phyloP scores from a whole-genome alignment of 164 flowering plant genomes.

The Kalanchoe fedtschenkoi region DNA sequence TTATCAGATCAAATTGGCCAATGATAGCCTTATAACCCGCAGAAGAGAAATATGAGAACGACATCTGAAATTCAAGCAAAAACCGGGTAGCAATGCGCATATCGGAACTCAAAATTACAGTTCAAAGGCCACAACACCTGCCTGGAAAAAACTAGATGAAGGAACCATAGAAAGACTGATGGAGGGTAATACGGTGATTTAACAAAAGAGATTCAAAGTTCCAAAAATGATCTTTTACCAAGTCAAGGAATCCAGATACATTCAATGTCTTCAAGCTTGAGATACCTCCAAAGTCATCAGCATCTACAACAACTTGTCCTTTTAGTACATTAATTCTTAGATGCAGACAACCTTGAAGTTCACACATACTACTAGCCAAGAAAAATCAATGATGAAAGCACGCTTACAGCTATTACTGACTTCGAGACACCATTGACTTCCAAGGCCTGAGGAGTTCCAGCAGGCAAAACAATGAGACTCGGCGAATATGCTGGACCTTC shows the following conservation, averaged over 20 bases:
- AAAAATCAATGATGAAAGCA: neutral
- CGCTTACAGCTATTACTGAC: neutral
- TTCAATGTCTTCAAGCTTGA: neutral
- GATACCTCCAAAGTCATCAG: slow-evolving; percentile 1
- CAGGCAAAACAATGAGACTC: too few relatives aligned
- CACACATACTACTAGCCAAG: neutral
- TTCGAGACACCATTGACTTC: neutral
- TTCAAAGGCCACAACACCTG: too few relatives aligned
- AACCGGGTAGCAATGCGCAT: too few relatives aligned
- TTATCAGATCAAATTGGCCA: too few relatives aligned
- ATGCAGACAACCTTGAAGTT: slow-evolving; percentile 1
- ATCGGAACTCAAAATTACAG: too few relatives aligned
- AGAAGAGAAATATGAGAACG: too few relatives aligned
- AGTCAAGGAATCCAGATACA: neutral
- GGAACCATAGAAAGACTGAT: too few relatives aligned
- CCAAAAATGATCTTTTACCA: slow-evolving; percentile 7
- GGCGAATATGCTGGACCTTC: neutral
- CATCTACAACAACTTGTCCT: neutral
- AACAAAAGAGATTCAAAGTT: slow-evolving; percentile 2
- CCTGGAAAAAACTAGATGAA: too few relatives aligned
- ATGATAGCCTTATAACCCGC: too few relatives aligned
- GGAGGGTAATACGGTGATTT: neutral
- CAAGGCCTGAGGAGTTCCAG: neutral
- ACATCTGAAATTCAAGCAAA: too few relatives aligned
- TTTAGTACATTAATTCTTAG: neutral